A percentile compares a stretch with the other conserved stretches of the same genome.
phyloP scores from a whole-genome alignment of 192 early-diverging fungal species.

The Backusella tuberculispora region DNA sequence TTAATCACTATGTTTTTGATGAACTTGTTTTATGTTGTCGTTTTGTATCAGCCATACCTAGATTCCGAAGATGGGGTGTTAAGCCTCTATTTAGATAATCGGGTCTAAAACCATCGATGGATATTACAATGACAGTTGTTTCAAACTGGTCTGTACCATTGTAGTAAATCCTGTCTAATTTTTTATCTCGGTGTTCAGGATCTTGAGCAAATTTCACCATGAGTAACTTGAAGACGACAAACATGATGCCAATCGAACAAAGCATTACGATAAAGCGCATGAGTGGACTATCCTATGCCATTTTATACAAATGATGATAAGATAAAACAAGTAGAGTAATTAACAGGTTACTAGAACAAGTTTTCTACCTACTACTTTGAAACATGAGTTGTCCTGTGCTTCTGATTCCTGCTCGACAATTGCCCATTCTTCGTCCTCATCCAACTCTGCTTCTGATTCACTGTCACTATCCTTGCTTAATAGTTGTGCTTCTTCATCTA shows the following conservation, averaged over 20 bases:
- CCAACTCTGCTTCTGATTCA: not conserved
- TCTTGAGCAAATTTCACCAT: slow-evolving; percentile 6
- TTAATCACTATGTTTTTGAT: not conserved
- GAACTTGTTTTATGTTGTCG: not conserved
- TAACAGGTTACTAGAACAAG: not conserved
- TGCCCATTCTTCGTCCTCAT: slow-evolving; percentile 20
- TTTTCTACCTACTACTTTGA: not conserved
- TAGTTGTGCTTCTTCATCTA: slow-evolving; percentile 1
- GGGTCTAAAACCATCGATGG: slow-evolving; percentile 84
- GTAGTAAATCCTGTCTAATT: slow-evolving; percentile 36
- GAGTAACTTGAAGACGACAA: slow-evolving; percentile 12
- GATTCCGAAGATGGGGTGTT: slow-evolving; percentile 63
- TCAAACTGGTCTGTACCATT: slow-evolving; percentile 73
- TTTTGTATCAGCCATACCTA: slow-evolving; percentile 48
- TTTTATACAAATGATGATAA: not conserved
- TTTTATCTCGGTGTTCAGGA: slow-evolving; percentile 1
- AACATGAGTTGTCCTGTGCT: not conserved
- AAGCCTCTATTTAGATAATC: slow-evolving; percentile 78
- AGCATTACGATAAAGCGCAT: not conserved
- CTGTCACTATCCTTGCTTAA: slow-evolving; percentile 10
- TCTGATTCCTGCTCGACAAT: slow-evolving; percentile 13
- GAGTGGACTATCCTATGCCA: slow-evolving; percentile 17
- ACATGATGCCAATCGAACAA: slow-evolving; percentile 5
- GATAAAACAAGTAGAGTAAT: not conserved
- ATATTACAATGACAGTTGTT: slow-evolving; percentile 75